Evolutionary conservation across 164 flowering plant species (phyloP).

Genomic region (Warburgia ugandensis): DNA sequence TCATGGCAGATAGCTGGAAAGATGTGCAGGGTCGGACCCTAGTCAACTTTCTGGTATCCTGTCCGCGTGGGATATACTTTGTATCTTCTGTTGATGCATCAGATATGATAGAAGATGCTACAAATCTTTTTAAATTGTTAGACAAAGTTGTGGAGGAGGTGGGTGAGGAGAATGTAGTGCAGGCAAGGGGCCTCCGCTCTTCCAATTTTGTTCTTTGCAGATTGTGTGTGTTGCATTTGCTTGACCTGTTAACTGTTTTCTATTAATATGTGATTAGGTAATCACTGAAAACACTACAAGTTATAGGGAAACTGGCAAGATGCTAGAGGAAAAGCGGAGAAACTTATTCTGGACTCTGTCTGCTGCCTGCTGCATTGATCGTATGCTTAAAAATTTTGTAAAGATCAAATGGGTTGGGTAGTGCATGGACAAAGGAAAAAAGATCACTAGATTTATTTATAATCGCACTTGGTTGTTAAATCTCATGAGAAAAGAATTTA

Average conservation of each 20-base stretch:
- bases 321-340: slow-evolving; percentile 69
- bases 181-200: slow-evolving; percentile 38
- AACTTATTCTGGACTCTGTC: slow-evolving; percentile 79
- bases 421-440: slow-evolving; percentile 60
- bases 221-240: neutral
- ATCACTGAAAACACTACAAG: slow-evolving; percentile 55
- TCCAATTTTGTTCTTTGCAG: slow-evolving; percentile 1
- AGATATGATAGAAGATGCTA: slow-evolving; percentile 43
- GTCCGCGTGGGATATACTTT: slow-evolving; percentile 59
- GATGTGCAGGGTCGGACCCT: slow-evolving; percentile 46
- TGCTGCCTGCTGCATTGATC: slow-evolving; percentile 56
- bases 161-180: slow-evolving; percentile 78
- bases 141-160: slow-evolving; percentile 70
- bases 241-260: neutral
- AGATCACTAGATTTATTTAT: slow-evolving; percentile 63
- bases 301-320: slow-evolving; percentile 65
- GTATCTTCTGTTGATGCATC: slow-evolving; percentile 66
- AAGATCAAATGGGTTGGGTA: slow-evolving; percentile 54
- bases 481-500: slow-evolving; percentile 62
- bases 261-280: slow-evolving; percentile 30
- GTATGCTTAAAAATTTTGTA: slow-evolving; percentile 56
- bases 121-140: slow-evolving; percentile 49
- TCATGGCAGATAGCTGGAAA: slow-evolving; percentile 77
- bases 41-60: slow-evolving; percentile 59
- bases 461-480: slow-evolving; percentile 57